Evolutionary conservation across 2,329 filamentous ascomycete genomes (phyloP), one percentile per base, ranked within the genome.

Genomic region (Sporothrix curviconia): DNA sequence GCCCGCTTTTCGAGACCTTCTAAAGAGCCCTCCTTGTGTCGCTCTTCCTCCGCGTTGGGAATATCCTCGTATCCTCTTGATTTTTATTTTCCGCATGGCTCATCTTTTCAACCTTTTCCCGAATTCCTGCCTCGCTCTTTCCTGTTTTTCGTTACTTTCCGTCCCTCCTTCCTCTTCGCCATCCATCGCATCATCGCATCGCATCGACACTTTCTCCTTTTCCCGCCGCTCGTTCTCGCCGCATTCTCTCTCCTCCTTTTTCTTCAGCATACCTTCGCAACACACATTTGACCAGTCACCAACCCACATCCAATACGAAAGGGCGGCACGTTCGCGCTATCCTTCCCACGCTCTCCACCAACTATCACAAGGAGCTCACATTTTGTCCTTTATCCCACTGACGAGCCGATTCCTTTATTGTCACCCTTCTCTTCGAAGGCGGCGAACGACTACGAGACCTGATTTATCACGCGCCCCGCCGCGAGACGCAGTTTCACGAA

Each of bases 1-100:
- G 39, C 30, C 55, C 55, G 30, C 47, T 57, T 56, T 57, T 47
- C n/a, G 19, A 19, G n/a, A n/a, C n/a, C n/a, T n/a, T n/a, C 40
- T 32, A 47, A 40, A 12, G 17, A 28, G 30, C 34, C 39, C 51
- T 54, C 32, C 50, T 37, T 14, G 17, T 17, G 17, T n/a, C 44
- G 44, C 25, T 50, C 51, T 39, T 42, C 44, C 53, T 42, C 25
- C 25, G 52, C n/a, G 37, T 54, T 25, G 25, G 17, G 25, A 32
- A 24, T n/a, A n/a, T 32, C 44, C 24, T 17, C 7, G 22, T 34
- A 37, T 56, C 24, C 11, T 52, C 30, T 42, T 43, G 44, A 14
- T 39, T 39, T 52, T 37, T 17, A 3, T 49, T 49, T 40, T 42
- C 34, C 34, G 34, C 32, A 50, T 36, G 36, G 22, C 24, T 49